phyloP scores from a whole-genome alignment of 352 stramenopile species.

The Globisporangium solare region DNA sequence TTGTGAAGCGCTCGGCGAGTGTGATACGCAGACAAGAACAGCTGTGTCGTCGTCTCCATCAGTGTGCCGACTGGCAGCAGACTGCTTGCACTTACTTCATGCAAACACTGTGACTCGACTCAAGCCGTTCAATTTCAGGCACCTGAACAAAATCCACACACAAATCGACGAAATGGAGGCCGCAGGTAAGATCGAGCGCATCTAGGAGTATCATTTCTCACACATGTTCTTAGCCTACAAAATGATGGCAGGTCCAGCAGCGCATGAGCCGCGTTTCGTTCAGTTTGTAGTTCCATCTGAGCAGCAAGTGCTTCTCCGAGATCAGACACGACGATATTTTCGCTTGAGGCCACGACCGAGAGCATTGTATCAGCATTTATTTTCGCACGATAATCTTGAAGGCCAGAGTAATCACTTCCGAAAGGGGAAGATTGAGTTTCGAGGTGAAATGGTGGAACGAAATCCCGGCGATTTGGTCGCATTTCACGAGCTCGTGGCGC shows the following conservation, averaged over 20 bases:
- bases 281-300: slow-evolving; percentile 15
- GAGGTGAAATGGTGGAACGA: slow-evolving; percentile 28
- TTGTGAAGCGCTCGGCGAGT: background rate
- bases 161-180: background rate
- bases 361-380: slow-evolving; percentile 44
- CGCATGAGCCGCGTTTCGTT: slow-evolving; percentile 27
- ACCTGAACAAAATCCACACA: background rate
- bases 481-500: slow-evolving; percentile 27
- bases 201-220: background rate
- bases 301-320: slow-evolving; percentile 8
- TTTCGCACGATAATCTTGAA: slow-evolving; percentile 21
- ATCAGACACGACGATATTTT: slow-evolving; percentile 33
- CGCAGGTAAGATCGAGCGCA: background rate
- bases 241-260: background rate
- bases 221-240: background rate
- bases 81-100: slow-evolving; percentile 4
- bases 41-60: background rate
- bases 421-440: slow-evolving; percentile 57
- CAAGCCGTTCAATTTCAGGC: background rate
- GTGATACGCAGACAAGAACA: background rate
- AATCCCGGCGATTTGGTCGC: slow-evolving; percentile 4
- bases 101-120: background rate
- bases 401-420: slow-evolving; percentile 17
- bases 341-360: slow-evolving; percentile 23
- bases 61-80: slow-evolving; percentile 3